Evolutionary conservation across 768 basidiomycete species (phyloP).

Genomic region (Suillus plorans): DNA sequence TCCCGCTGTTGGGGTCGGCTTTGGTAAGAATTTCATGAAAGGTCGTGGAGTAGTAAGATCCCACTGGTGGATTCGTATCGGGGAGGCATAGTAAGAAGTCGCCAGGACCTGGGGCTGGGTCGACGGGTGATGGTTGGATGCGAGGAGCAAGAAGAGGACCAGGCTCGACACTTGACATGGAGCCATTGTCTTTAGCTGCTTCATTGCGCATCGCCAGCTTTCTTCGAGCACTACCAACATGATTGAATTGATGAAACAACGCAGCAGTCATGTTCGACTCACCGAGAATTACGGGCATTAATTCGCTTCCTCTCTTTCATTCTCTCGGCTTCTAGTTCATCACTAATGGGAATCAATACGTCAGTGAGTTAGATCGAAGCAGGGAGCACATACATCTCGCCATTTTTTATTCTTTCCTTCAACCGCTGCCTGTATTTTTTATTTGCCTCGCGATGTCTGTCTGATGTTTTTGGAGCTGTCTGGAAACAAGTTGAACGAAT

Average conservation of each 20-base stretch:
- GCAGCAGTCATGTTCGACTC: neutral
- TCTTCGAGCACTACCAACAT: neutral
- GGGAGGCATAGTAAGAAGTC: constrained; percentile 2
- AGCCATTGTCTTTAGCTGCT: neutral
- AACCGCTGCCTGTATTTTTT: neutral
- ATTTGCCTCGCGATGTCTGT: neutral
- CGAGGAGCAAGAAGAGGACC: neutral
- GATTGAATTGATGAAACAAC: neutral
- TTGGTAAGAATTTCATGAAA: constrained; percentile 1
- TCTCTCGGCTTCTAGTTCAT: constrained; percentile 1
- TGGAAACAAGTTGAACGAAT: neutral
- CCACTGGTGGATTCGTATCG: neutral
- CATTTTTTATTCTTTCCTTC: constrained; percentile 5
- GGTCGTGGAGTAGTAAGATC: constrained; percentile 1
- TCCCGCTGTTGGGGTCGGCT: neutral
- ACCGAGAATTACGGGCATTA: constrained; percentile 1
- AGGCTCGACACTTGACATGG: constrained; percentile 1
- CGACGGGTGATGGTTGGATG: neutral
- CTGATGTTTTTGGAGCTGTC: neutral
- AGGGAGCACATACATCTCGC: neutral
- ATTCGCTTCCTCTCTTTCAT: constrained; percentile 1
- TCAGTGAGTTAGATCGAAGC: neutral
- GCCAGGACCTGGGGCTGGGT: neutral
- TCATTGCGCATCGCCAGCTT: neutral
- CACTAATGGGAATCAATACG: neutral